These are phyloP conservation scores for Colletotrichum chrysophilum DNA, from an alignment of 2,329 filamentous ascomycete species.

Conservation along the genomic window DNA sequence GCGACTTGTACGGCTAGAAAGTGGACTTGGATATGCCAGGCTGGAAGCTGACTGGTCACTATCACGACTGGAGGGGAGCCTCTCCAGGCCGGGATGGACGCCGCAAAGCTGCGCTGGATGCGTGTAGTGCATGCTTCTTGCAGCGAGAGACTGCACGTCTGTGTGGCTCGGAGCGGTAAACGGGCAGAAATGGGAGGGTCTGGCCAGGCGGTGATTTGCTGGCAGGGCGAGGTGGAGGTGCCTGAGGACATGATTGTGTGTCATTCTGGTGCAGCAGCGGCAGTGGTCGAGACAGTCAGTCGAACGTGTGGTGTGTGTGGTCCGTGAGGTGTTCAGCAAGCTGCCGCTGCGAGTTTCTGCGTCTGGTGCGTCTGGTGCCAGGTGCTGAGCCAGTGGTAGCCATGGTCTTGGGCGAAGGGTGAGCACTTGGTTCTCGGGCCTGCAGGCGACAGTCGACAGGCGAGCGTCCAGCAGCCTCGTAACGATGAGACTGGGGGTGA, in stretches of 20 bases:
- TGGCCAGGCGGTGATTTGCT: constrained; percentile 7
- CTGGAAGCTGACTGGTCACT: background rate
- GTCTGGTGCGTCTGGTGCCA: background rate
- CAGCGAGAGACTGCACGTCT: constrained; percentile 8
- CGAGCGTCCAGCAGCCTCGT: constrained; percentile 34
- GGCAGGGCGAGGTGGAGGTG: constrained; percentile 12
- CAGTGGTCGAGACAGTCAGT: background rate
- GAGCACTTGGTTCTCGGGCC: background rate
- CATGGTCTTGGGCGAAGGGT: background rate
- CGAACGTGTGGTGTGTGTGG: background rate
- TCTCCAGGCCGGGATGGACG: background rate
- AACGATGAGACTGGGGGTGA: constrained; percentile 23
- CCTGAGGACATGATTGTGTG: constrained; percentile 12
- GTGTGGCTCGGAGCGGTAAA: constrained; percentile 20
- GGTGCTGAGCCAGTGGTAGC: background rate
- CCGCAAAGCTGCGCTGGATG: constrained; percentile 19
- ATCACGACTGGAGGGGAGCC: background rate
- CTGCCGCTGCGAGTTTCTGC: background rate
- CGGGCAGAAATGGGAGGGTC: constrained; percentile 13
- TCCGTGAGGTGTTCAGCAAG: background rate
- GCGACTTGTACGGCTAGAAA: background rate
- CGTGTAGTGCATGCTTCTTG: constrained; percentile 6
- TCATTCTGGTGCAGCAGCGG: background rate
- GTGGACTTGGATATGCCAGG: background rate
- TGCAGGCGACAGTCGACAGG: constrained; percentile 6